Evolutionary conservation across 2,329 filamentous ascomycete species (phyloP), one percentile per base, ranked within the genome.

Genomic region (Aureobasidium musti): DNA sequence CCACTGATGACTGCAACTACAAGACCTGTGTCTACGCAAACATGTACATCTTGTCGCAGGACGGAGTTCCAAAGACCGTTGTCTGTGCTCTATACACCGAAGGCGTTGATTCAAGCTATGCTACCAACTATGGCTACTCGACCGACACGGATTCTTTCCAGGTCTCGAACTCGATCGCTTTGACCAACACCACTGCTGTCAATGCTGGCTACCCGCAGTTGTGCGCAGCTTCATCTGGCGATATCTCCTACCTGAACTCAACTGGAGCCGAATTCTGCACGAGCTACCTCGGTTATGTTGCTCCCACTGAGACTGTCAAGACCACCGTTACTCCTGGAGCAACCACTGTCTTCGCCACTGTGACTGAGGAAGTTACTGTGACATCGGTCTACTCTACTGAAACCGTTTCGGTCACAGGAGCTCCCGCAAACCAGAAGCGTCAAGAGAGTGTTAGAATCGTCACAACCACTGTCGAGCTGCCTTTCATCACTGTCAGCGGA

Each of bases 21-120:
- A 57, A 65, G 41, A 68, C 65, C 21, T 72, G 71, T 61, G 60
- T 47, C 39, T 73, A 72, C 73, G 77, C 79, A 70, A 78, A 77
- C 57, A 72, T 75, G 1, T 81, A 78, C 67, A 71, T 81, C 65
- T 65, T 79, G 26, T 73, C 74, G 63, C 74, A 75, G 72, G 78
- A 80, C 68, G 75, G 75, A 13, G 57, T 67, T n/a, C 72, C 76
- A 1, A 68, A 75, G 52, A 77, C 78, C 11, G 76, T 76, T 23
- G 75, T 77, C 66, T 81, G 79, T 70, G 70, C 74, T 30, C 65
- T 81, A 47, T 81, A 79, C 71, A 68, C 70, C 17, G 65, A 68
- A 21, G 41, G 39, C 26, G 72, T 70, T 69, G 65, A 65, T 50
- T 53, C 56, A 14, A 67, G 39, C 13, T 71, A 71, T 45, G 70